Evolutionary conservation across 345 rosid genomes (phyloP).

Genomic region (Xanthoceras sorbifolium): DNA sequence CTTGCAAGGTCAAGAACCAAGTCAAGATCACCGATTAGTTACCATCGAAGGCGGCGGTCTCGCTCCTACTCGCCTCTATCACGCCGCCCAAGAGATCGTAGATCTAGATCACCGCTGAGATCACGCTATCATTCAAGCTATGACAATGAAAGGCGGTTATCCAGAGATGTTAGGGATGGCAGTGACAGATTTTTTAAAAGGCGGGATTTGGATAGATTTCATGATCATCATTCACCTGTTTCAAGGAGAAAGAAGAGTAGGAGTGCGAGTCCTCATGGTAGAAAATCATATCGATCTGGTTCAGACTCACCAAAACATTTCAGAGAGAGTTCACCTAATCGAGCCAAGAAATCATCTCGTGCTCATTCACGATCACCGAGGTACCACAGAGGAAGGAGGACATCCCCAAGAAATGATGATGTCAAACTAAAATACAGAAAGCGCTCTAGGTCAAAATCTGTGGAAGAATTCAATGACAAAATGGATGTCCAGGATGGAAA

Average conservation of each 20-base stretch:
- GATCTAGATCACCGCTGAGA: slow-evolving; percentile 73
- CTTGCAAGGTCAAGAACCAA: slow-evolving; percentile 71
- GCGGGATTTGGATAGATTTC: slow-evolving; percentile 53
- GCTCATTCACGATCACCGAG: slow-evolving; percentile 68
- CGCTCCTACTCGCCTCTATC: slow-evolving; percentile 68
- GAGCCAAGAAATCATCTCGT: slow-evolving; percentile 47
- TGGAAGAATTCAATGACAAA: slow-evolving; percentile 46
- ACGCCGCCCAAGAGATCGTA: slow-evolving; percentile 55
- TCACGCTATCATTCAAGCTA: slow-evolving; percentile 56
- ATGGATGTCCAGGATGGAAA: slow-evolving; percentile 43
- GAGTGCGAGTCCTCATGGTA: slow-evolving; percentile 66
- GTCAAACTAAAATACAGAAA: slow-evolving; percentile 43
- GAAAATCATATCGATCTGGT: slow-evolving; percentile 52
- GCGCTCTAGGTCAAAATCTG: slow-evolving; percentile 62
- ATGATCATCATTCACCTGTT: slow-evolving; percentile 51
- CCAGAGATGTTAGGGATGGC: slow-evolving; percentile 59
- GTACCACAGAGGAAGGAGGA: slow-evolving; percentile 48
- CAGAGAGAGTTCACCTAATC: slow-evolving; percentile 55
- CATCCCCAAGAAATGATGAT: slow-evolving; percentile 54
- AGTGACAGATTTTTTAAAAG: slow-evolving; percentile 51
- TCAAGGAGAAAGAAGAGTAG: slow-evolving; percentile 74
- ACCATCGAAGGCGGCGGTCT: slow-evolving; percentile 64
- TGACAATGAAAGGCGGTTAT: slow-evolving; percentile 56
- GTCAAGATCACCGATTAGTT: slow-evolving; percentile 72
- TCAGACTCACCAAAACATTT: slow-evolving; percentile 58